Percentiles rank a stretch among this genome's conserved stretches.
Conservation (phyloP, 805 yeast species). For the Candida boleticola region DNA sequence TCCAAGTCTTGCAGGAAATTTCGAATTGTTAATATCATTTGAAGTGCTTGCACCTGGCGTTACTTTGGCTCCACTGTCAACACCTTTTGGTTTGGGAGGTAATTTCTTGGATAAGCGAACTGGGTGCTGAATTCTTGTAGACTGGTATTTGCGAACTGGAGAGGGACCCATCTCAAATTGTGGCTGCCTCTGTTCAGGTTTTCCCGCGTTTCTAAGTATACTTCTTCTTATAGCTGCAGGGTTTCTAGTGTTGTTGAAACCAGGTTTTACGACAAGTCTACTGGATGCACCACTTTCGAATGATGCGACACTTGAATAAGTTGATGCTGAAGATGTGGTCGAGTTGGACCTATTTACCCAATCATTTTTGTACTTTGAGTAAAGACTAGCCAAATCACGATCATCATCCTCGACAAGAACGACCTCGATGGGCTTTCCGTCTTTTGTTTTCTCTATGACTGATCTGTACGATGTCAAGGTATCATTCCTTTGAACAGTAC, state of each 20-base stretch:
- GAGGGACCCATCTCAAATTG: neutral
- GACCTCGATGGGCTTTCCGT: conserved; percentile 41
- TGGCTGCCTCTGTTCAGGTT: neutral
- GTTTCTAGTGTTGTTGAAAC: neutral
- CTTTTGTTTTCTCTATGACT: conserved; percentile 34
- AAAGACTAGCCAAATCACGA: conserved; percentile 35
- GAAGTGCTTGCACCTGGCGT: too few species aligned
- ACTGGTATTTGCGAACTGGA: conserved; percentile 13
- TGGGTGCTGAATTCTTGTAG: conserved; percentile 20
- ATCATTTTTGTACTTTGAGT: conserved; percentile 35
- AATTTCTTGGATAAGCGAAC: neutral
- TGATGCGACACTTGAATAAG: conserved; percentile 15
- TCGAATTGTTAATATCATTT: too few species aligned
- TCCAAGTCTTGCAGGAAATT: too few species aligned
- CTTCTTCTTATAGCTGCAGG: conserved; percentile 1
- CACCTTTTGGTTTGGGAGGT: neutral
- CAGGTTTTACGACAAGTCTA: neutral
- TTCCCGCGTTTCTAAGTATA: conserved; percentile 3
- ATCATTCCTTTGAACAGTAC: conserved; percentile 33
- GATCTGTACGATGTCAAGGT: conserved; percentile 38
- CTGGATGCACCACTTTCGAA: conserved; percentile 17
- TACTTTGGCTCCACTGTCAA: conserved; percentile 8
- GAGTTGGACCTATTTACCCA: conserved; percentile 28
- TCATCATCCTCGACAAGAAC: conserved; percentile 34
- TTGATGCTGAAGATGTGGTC: conserved; percentile 17